phyloP scores from a whole-genome alignment of 495 filamentous ascomycete genomes.

The Neurospora sp. region DNA sequence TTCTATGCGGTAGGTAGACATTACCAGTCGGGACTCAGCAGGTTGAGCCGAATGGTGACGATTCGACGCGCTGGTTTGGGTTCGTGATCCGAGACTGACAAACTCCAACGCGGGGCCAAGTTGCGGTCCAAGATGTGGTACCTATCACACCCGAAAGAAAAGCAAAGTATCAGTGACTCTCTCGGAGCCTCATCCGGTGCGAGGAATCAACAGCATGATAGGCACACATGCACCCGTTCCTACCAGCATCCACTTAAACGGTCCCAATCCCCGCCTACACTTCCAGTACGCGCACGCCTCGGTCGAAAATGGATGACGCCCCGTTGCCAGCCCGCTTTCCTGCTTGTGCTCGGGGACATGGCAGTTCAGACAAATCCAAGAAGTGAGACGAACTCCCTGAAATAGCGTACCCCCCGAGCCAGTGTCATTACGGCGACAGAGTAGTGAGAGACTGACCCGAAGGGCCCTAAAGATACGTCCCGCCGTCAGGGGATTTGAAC shows the following conservation, averaged over 20 bases:
- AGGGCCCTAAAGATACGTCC: neutral
- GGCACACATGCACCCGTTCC: neutral
- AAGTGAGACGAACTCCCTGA: neutral
- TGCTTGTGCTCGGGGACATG: neutral
- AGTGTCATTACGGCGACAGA: neutral
- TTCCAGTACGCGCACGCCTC: neutral
- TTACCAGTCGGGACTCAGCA: conserved; percentile 8
- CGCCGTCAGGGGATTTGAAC: neutral
- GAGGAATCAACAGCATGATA: neutral
- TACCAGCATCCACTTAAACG: neutral
- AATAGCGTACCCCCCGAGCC: neutral
- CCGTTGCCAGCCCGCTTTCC: neutral
- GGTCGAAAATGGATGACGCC: neutral
- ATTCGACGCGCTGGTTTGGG: neutral
- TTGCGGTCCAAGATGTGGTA: neutral
- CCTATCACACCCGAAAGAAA: neutral
- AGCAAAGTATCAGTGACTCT: neutral
- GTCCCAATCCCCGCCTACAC: neutral
- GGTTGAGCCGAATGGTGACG: conserved; percentile 2
- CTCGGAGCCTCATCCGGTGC: neutral
- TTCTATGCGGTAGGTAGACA: conserved; percentile 18
- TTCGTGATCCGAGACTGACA: neutral
- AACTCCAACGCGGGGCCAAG: neutral
- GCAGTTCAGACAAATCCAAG: neutral
- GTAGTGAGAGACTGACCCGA: neutral